Evolutionary conservation across 2,329 filamentous ascomycete genomes (phyloP).

Genomic region (Colletotrichum costaricense): DNA sequence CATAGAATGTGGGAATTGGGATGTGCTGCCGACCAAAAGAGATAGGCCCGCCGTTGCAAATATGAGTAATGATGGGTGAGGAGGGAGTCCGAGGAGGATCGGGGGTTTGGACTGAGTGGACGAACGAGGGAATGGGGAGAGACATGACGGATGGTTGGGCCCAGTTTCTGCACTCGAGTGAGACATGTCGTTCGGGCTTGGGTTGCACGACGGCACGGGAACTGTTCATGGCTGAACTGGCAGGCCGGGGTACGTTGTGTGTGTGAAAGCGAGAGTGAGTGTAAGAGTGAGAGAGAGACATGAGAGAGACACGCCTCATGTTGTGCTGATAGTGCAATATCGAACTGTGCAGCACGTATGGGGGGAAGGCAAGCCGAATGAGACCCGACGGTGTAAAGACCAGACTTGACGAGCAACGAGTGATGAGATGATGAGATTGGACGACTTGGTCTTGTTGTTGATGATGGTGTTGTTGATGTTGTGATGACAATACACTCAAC

Average conservation of each 20-base stretch:
- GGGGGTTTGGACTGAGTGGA: neutral
- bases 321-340: neutral
- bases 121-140: constrained; percentile 7
- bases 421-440: neutral
- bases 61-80: neutral
- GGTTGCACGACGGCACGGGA: constrained; percentile 13
- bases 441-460: neutral
- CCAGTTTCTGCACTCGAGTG: constrained; percentile 3
- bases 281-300: neutral
- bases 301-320: neutral
- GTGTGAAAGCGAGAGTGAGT: neutral
- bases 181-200: constrained; percentile 23
- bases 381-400: neutral
- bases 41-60: neutral
- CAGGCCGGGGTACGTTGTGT: neutral
- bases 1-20: constrained; percentile 31
- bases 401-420: neutral
- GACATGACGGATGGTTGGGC: constrained; percentile 13
- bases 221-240: constrained; percentile 9
- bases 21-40: neutral
- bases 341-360: neutral
- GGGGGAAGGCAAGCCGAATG: neutral
- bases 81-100: neutral
- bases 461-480: neutral
- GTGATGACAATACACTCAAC: neutral